Conservation (phyloP, 768 basidiomycete species). For the Russula sp. region DNA sequence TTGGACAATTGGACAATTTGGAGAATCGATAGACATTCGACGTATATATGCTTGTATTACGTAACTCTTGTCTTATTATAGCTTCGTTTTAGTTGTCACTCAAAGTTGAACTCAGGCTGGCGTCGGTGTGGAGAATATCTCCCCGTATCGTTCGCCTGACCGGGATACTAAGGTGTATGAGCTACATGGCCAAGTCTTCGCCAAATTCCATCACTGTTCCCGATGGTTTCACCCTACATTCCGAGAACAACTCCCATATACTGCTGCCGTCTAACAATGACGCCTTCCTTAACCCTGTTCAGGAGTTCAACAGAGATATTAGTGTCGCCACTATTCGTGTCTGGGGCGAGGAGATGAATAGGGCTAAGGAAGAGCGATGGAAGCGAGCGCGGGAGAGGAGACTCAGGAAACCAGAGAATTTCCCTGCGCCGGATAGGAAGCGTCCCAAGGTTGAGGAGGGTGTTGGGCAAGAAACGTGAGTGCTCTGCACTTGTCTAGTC, state of each 20-base stretch:
- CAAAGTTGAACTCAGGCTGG: neutral
- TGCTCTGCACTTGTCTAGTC: neutral
- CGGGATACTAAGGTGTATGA: neutral
- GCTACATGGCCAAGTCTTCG: neutral
- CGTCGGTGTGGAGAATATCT: neutral
- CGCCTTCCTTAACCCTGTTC: constrained; percentile 94
- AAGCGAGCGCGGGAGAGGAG: constrained; percentile 43
- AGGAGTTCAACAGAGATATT: constrained; percentile 95
- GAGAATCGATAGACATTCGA: too few species aligned
- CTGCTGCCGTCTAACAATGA: constrained; percentile 67
- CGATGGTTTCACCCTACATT: constrained; percentile 70
- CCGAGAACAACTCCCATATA: constrained; percentile 76
- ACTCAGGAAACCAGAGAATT: constrained; percentile 30
- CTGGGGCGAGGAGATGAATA: constrained; percentile 74
- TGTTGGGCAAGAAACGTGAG: constrained; percentile 1
- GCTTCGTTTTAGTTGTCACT: neutral
- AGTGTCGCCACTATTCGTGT: constrained; percentile 85
- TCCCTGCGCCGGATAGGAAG: constrained; percentile 22
- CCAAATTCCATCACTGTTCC: constrained; percentile 37
- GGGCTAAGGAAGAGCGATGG: constrained; percentile 57
- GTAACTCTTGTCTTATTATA: neutral
- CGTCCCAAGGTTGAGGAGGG: constrained; percentile 11
- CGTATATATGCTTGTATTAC: neutral
- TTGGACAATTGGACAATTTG: too few species aligned
- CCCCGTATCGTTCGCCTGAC: neutral